These are phyloP conservation scores for Cercospora janseana DNA, from an alignment of 2,329 filamentous ascomycete genomes.

Conservation along the genomic window DNA sequence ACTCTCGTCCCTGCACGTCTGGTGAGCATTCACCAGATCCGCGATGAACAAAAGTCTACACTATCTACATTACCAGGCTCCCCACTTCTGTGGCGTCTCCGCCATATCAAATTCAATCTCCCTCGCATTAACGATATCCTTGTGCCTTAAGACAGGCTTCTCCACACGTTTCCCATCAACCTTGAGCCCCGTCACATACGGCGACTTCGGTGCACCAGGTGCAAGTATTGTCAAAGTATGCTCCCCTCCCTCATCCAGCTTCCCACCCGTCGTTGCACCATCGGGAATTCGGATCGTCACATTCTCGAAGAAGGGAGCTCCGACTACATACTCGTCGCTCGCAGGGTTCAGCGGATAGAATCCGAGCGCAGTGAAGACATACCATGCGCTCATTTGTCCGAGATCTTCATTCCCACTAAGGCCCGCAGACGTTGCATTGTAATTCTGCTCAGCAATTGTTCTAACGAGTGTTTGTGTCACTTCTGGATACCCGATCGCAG, in stretches of 20 bases:
- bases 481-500: slow-evolving; percentile 43
- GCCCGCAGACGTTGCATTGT: slow-evolving; percentile 49
- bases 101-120: slow-evolving; percentile 50
- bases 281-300: slow-evolving; percentile 42
- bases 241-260: slow-evolving; percentile 27
- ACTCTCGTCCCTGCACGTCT: too few species aligned
- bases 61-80: slow-evolving; percentile 9
- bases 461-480: slow-evolving; percentile 43
- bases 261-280: slow-evolving; percentile 36
- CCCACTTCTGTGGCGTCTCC: slow-evolving; percentile 40
- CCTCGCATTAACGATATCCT: slow-evolving; percentile 42
- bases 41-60: background rate
- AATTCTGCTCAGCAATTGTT: slow-evolving; percentile 43
- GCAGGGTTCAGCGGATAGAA: slow-evolving; percentile 51
- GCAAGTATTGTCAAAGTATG: slow-evolving; percentile 43
- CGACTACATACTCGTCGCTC: slow-evolving; percentile 48
- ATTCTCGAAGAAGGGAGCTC: slow-evolving; percentile 49
- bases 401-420: slow-evolving; percentile 51
- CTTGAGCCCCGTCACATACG: slow-evolving; percentile 44
- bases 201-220: slow-evolving; percentile 42
- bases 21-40: too few species aligned
- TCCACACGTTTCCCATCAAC: slow-evolving; percentile 42
- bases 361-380: slow-evolving; percentile 48
- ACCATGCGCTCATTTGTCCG: slow-evolving; percentile 54
- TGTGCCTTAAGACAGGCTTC: slow-evolving; percentile 42